Base-by-base conservation (phyloP, 1,284 basidiomycete genomes). In the Moesziomyces sp. region DNA sequence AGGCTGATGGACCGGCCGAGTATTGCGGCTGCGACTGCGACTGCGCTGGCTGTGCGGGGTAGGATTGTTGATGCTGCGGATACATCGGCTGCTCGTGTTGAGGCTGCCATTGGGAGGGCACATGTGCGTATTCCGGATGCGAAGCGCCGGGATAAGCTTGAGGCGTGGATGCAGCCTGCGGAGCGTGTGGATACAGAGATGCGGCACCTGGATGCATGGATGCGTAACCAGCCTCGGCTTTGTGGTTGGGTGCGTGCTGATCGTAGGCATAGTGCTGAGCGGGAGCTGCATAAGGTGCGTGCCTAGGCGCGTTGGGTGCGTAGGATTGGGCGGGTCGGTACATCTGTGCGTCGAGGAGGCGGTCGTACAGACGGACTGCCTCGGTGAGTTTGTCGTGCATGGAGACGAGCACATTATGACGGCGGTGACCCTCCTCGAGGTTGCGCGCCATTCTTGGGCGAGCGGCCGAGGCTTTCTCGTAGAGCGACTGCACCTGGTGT, bases 361-460 rank as follows among this genome's bases (percentile, higher is more conserved):
- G 88, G 78, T 97, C 94, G 83, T 97, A 97, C 3, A 96, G 86
- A 74, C 91, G 91, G 46, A 97, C 93, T 0, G 93, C 93, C 84
- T 96, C 90, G 0, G 93, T 92, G 3, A 97, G 87, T 84, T 97
- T 95, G 64, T 92, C 91, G 80, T 97, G 92, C 94, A 97, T 97
- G 52, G 95, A 93, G 9, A 89, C 87, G 19, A 98, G 86, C 80
- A 93, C 79, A 90, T 92, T 87, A 85, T 94, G 91, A 88, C 96
- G 94, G 78, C 92, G 88, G 18, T 89, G 90, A 13, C 93, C 89
- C 82, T 97, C 94, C 83, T 93, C 93, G 60, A 95, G 85, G 78
- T 89, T 93, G 84, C 93, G 87, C 3, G 91, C 92, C 59, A 97
- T 85, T 82, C 94, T 95, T 0, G 93, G 92, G 68, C 93, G 86